phyloP scores from a whole-genome alignment of 2,329 filamentous ascomycete genomes.

The Penicillium thymicola region DNA sequence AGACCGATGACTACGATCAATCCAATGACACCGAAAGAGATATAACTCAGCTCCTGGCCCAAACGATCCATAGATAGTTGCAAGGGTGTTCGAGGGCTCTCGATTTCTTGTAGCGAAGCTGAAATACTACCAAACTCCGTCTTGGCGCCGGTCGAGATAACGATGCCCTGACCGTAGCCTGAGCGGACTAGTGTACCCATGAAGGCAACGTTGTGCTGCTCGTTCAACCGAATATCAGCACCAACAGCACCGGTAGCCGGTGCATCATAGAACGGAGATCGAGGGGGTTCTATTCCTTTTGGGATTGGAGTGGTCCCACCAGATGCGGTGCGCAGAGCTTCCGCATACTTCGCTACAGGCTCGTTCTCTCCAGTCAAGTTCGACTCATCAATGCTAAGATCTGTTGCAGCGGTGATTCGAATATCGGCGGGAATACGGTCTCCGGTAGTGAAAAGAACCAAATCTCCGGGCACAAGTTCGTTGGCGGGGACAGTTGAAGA shows the following conservation, averaged over 20 bases:
- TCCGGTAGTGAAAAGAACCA: slow-evolving; percentile 91
- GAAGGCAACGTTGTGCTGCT: slow-evolving; percentile 88
- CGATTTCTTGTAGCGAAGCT: slow-evolving; percentile 87
- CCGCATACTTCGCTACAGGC: slow-evolving; percentile 73
- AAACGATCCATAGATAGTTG: slow-evolving; percentile 98
- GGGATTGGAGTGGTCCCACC: slow-evolving; percentile 32
- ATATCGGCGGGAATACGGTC: slow-evolving; percentile 96
- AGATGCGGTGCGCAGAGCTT: slow-evolving; percentile 50
- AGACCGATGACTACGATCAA: slow-evolving; percentile 90
- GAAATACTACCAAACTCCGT: slow-evolving; percentile 98
- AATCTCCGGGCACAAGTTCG: slow-evolving; percentile 84
- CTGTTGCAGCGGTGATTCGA: slow-evolving; percentile 83
- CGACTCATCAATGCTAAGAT: slow-evolving; percentile 92
- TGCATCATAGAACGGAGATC: slow-evolving; percentile 58
- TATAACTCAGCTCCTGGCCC: slow-evolving; percentile 91
- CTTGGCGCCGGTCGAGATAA: slow-evolving; percentile 90
- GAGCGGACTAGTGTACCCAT: slow-evolving; percentile 97
- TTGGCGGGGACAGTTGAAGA: slow-evolving; percentile 83
- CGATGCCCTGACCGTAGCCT: slow-evolving; percentile 90
- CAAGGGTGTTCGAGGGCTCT: slow-evolving; percentile 88
- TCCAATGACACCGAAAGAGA: slow-evolving; percentile 91
- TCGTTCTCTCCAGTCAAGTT: slow-evolving; percentile 97
- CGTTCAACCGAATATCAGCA: slow-evolving; percentile 66
- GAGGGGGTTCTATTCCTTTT: slow-evolving; percentile 38
- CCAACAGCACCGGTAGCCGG: slow-evolving; percentile 58